These are phyloP conservation scores for Citrullus colocynthis DNA, from an alignment of 306 rosid species.

Conservation along the genomic window DNA sequence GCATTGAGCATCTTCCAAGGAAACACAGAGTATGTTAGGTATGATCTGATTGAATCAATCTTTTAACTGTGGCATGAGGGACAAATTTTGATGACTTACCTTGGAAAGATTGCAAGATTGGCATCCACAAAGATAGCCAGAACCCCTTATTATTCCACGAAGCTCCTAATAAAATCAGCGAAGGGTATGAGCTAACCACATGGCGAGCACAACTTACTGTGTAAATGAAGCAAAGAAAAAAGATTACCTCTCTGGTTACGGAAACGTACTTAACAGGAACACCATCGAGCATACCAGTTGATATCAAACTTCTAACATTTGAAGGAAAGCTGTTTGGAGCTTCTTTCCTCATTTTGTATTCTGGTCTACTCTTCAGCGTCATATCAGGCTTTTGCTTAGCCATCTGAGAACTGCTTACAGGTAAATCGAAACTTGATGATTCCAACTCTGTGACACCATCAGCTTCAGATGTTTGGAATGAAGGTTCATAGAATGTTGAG, in stretches of 20 bases:
- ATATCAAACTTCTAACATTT: slow-evolving; percentile 69
- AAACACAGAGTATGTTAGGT: slow-evolving; percentile 1
- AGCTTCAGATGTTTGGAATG: slow-evolving; percentile 36
- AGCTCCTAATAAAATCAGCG: slow-evolving; percentile 47
- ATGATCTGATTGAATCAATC: neutral
- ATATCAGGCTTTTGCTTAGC: slow-evolving; percentile 35
- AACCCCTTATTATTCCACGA: slow-evolving; percentile 69
- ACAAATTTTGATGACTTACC: slow-evolving; percentile 22
- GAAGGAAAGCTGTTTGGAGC: slow-evolving; percentile 85
- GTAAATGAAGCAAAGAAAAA: slow-evolving; percentile 1
- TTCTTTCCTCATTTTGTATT: slow-evolving; percentile 51
- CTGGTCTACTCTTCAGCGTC: slow-evolving; percentile 41
- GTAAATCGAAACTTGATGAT: slow-evolving; percentile 29
- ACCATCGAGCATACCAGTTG: slow-evolving; percentile 79
- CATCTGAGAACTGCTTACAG: slow-evolving; percentile 18
- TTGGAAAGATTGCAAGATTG: slow-evolving; percentile 51
- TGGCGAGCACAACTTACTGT: slow-evolving; percentile 4
- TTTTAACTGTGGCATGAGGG: neutral
- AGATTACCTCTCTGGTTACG: slow-evolving; percentile 52
- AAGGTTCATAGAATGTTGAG: slow-evolving; percentile 40
- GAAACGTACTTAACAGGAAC: slow-evolving; percentile 82
- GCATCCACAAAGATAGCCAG: slow-evolving; percentile 84
- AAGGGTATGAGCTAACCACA: slow-evolving; percentile 7
- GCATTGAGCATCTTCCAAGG: slow-evolving; percentile 44
- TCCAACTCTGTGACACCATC: slow-evolving; percentile 31